phyloP scores from a whole-genome alignment of 2,329 filamentous ascomycete species.

The Huntiella moniliformis region DNA sequence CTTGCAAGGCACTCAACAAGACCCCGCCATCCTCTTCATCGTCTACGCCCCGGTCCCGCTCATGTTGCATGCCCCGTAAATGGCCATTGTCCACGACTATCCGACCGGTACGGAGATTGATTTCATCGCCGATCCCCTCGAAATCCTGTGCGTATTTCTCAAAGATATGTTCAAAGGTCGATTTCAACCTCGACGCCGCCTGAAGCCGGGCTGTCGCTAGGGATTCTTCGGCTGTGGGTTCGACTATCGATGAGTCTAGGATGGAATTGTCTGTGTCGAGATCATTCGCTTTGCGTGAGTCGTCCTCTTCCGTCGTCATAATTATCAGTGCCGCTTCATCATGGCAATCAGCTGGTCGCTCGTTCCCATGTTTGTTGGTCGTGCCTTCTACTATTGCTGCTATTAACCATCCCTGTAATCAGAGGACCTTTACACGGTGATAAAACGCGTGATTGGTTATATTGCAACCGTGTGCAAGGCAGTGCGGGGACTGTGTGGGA shows the following conservation, averaged over 20 bases:
- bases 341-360: not conserved
- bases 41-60: constrained; percentile 27
- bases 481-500: no score
- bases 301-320: constrained; percentile 17
- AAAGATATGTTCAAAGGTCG: constrained; percentile 76
- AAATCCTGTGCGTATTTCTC: constrained; percentile 77
- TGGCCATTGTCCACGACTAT: constrained; percentile 89
- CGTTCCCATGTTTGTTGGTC: not conserved
- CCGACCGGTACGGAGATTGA: constrained; percentile 63
- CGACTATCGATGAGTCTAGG: no score
- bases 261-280: not conserved
- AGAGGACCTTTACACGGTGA: not conserved
- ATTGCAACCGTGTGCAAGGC: no score
- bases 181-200: constrained; percentile 56
- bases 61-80: constrained; percentile 40
- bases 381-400: no score
- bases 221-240: no score
- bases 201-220: constrained; percentile 43
- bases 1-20: constrained; percentile 17
- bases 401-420: not conserved
- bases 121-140: constrained; percentile 67
- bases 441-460: not conserved
- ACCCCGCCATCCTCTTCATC: constrained; percentile 21
- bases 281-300: constrained; percentile 26
- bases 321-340: no score